Conservation (phyloP, 225 moss, liverwort and hornwort genomes). For the Asterella californica region DNA sequence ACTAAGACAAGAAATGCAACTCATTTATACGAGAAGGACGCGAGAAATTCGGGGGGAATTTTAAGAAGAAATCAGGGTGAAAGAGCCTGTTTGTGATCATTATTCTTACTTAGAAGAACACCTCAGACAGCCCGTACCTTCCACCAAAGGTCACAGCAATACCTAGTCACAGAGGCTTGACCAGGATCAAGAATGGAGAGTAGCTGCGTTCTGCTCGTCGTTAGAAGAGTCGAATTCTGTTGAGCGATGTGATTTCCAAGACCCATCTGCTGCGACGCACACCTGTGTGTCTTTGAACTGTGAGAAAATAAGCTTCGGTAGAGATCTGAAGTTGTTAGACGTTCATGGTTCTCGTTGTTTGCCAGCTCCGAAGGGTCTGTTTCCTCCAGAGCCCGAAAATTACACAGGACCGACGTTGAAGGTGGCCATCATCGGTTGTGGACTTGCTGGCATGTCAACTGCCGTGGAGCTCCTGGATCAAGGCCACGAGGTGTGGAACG, state of each 20-base stretch:
- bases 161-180: no score
- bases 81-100: no score
- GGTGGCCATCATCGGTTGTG: constrained; percentile 83
- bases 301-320: background rate
- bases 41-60: no score
- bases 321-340: background rate
- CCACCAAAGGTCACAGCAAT: no score
- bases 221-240: background rate
- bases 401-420: constrained; percentile 84
- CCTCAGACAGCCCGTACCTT: no score
- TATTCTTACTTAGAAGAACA: no score
- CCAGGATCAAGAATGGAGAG: background rate
- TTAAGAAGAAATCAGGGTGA: no score
- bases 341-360: background rate
- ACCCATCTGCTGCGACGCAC: background rate
- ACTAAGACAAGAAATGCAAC: no score
- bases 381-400: constrained; percentile 81
- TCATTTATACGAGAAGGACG: no score
- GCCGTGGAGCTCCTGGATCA: constrained; percentile 96
- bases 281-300: background rate
- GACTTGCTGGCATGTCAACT: constrained; percentile 93
- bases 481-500: constrained; percentile 72
- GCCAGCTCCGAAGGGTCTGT: constrained; percentile 84
- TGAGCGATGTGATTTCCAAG: background rate
- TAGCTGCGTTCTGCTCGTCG: background rate